phyloP scores from a whole-genome alignment of 2,329 filamentous ascomycete species.

The Diaporthe aspalathi region DNA sequence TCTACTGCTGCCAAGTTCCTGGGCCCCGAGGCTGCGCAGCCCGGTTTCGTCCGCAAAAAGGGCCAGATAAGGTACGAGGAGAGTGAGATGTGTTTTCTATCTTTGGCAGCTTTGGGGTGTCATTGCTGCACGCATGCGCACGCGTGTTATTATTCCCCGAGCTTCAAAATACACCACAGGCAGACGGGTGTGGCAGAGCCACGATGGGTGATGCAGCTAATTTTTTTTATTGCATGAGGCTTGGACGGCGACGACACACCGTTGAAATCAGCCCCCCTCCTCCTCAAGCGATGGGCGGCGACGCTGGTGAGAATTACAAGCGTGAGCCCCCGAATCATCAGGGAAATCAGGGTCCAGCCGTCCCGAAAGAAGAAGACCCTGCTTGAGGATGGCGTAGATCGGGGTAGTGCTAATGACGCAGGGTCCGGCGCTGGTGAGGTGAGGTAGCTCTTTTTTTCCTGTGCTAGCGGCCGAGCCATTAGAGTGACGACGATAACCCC shows the following conservation, averaged over 20 bases:
- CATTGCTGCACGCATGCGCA: neutral
- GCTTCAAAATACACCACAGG: neutral
- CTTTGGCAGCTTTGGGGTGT: conserved; percentile 5
- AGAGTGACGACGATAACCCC: neutral
- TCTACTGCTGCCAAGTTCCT: conserved; percentile 17
- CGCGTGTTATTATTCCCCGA: neutral
- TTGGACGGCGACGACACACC: too few relatives aligned
- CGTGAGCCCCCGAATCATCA: neutral
- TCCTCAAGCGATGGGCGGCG: too few relatives aligned
- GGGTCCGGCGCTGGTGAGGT: neutral
- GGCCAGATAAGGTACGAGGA: neutral
- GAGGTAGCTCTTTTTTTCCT: neutral
- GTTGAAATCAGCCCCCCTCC: neutral
- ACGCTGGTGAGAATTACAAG: neutral
- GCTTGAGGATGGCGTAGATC: conserved; percentile 14
- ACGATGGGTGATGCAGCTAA: neutral
- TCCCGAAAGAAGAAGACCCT: neutral
- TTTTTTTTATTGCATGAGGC: neutral
- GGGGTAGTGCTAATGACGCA: conserved; percentile 21
- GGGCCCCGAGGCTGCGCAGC: conserved; percentile 2
- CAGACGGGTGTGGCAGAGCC: neutral
- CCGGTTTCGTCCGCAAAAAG: neutral
- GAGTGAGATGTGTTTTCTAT: neutral
- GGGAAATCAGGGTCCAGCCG: neutral
- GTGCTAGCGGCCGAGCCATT: neutral